Percentiles rank a stretch among this genome's conserved stretches.
Conservation (phyloP, 768 basidiomycete genomes). For the Panellus pusillus region DNA sequence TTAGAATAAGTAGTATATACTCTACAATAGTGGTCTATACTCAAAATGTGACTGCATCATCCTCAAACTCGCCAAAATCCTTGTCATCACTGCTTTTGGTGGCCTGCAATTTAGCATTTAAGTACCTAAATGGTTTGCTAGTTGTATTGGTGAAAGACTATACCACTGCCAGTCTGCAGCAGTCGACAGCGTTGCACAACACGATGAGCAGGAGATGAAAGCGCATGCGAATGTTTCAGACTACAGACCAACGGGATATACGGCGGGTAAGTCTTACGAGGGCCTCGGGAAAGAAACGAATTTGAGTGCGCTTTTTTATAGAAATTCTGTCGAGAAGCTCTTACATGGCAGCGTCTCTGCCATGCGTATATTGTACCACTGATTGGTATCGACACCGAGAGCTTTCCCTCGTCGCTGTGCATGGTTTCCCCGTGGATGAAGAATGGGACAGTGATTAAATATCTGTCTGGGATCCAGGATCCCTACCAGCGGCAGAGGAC, state of each 20-base stretch:
- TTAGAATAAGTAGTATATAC: too few relatives aligned
- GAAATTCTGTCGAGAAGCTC: slow-evolving; percentile 26
- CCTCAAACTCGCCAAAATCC: too few relatives aligned
- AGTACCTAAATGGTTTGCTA: too few relatives aligned
- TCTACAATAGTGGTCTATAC: too few relatives aligned
- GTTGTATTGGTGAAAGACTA: too few relatives aligned
- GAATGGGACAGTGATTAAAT: slow-evolving; percentile 25
- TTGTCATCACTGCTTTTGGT: too few relatives aligned
- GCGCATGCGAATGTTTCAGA: slow-evolving; percentile 12
- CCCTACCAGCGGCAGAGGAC: neutral
- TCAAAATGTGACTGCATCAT: too few relatives aligned
- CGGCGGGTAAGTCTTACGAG: slow-evolving; percentile 4
- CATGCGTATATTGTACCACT: slow-evolving; percentile 23
- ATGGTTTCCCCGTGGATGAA: slow-evolving; percentile 30
- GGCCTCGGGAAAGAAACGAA: neutral
- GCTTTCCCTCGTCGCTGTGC: slow-evolving; percentile 20
- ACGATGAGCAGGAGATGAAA: neutral
- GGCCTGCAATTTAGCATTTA: too few relatives aligned
- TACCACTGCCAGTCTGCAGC: too few relatives aligned
- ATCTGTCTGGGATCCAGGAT: slow-evolving; percentile 16
- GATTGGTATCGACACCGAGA: slow-evolving; percentile 22
- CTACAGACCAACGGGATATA: slow-evolving; percentile 5
- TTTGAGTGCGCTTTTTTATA: slow-evolving; percentile 1
- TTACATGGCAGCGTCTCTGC: slow-evolving; percentile 23
- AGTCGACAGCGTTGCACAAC: too few relatives aligned